Percentiles rank a stretch among this genome's conserved stretches.
phyloP scores from a whole-genome alignment of 352 stramenopile genomes.

The Phytopythium delawarense region DNA sequence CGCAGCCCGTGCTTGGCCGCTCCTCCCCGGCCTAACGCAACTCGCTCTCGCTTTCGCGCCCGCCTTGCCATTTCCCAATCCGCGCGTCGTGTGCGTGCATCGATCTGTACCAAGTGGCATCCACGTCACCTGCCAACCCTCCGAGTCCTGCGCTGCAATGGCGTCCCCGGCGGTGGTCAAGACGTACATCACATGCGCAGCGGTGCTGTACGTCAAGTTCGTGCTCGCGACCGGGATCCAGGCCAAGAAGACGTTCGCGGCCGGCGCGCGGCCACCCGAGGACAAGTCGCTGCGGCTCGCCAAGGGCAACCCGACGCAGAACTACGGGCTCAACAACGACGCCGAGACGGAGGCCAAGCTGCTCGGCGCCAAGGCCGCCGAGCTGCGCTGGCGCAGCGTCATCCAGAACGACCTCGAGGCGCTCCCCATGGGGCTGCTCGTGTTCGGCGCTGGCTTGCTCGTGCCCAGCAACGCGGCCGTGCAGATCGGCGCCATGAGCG shows the following conservation, averaged over 20 bases:
- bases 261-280: constrained; percentile 41
- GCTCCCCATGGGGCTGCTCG: constrained; percentile 43
- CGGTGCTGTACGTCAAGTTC: constrained; percentile 69
- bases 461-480: constrained; percentile 24
- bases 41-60: not conserved
- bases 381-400: constrained; percentile 48
- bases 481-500: constrained; percentile 28
- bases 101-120: too few relatives aligned
- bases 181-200: constrained; percentile 45
- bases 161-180: constrained; percentile 33
- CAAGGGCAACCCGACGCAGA: constrained; percentile 32
- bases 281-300: constrained; percentile 38
- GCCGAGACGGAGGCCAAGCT: constrained; percentile 24
- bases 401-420: constrained; percentile 61
- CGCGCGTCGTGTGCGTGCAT: not conserved
- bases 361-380: constrained; percentile 27
- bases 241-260: constrained; percentile 41
- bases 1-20: not conserved
- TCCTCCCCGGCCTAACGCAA: not conserved
- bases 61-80: constrained; percentile 6
- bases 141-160: constrained; percentile 15
- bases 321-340: constrained; percentile 29
- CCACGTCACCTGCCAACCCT: constrained; percentile 9
- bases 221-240: constrained; percentile 41
- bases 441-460: constrained; percentile 38